These are phyloP conservation scores for Luzula sylvatica DNA, from an alignment of 176 grass and related monocot species.

Conservation along the genomic window DNA sequence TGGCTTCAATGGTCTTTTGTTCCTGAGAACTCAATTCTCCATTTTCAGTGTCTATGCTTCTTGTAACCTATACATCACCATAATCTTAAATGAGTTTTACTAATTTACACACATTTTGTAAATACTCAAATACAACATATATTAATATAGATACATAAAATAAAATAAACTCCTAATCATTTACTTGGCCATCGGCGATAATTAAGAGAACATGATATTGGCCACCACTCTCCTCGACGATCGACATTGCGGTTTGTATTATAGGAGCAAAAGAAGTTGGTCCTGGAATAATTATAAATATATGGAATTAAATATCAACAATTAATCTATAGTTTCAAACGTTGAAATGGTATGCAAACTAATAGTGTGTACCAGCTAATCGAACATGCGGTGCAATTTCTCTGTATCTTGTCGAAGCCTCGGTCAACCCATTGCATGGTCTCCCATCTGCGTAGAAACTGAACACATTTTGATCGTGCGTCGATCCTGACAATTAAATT, in stretches of 20 bases:
- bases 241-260: constrained; percentile 85
- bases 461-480: constrained; percentile 86
- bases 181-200: constrained; percentile 86
- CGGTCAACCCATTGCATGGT: constrained; percentile 76
- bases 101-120: too few relatives aligned
- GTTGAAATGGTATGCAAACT: too few relatives aligned
- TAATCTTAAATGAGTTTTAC: not conserved
- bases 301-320: too few relatives aligned
- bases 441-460: constrained; percentile 61
- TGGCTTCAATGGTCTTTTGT: constrained; percentile 68
- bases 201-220: constrained; percentile 96
- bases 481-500: constrained; percentile 39
- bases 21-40: constrained; percentile 76
- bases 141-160: too few relatives aligned
- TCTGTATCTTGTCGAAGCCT: constrained; percentile 58
- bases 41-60: constrained; percentile 72
- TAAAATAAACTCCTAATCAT: too few relatives aligned
- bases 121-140: too few relatives aligned
- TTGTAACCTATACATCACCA: constrained; percentile 53
- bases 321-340: too few relatives aligned
- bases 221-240: constrained; percentile 76
- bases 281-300: constrained; percentile 49
- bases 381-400: constrained; percentile 66
- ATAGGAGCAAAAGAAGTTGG: constrained; percentile 87
- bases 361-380: constrained; percentile 72